Base-by-base conservation (phyloP, 495 filamentous ascomycete species). In the Cairneyella variabilis region DNA sequence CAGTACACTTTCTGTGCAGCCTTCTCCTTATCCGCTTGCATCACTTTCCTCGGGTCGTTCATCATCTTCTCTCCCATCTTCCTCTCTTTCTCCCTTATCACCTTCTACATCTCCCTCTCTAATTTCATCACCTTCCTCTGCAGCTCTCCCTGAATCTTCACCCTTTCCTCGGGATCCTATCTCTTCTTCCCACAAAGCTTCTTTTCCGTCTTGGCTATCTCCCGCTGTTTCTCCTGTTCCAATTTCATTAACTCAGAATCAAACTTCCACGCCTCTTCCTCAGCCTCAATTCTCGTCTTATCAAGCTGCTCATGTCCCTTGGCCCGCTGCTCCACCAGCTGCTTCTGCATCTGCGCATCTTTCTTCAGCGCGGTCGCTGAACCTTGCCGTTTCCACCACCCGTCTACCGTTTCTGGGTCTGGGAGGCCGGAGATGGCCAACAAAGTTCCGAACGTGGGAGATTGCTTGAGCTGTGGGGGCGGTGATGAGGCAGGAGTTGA, bases 61-160 rank as follows among this genome's bases (percentile, higher is more conserved):
- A 42, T 56, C 56, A 30, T 41, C 51, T 57, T 51, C 58, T 51
- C 45, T 54, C 53, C 53, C 48, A 50, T 64, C 58, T 63, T 60
- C 60, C 57, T 56, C 41, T 23, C 8, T 17, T 45, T 45, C 41
- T 54, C 64, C 50, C 62, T 54, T 63, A 58, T 66, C 2, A 23
- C 40, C 40, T 43, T 43, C 40, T 43, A 17, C 7, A 21, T 34
- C 40, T 16, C 38, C n/a, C n/a, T n/a, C n/a, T n/a, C n/a, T n/a
- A n/a, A n/a, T n/a, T n/a, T n/a, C n/a, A n/a, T n/a, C n/a, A n/a
- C n/a, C n/a, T n/a, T n/a, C n/a, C n/a, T n/a, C n/a, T n/a, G n/a
- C n/a, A n/a, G n/a, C 18, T 26, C 30, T 21, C 49, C 22, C 38
- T 32, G 20, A 1, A n/a, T 43, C 38, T 34, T 52, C 2, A 28